A percentile compares a stretch with the other conserved stretches of the same genome.
phyloP scores from a whole-genome alignment of 1,284 basidiomycete genomes.

The Trametes hirsuta region DNA sequence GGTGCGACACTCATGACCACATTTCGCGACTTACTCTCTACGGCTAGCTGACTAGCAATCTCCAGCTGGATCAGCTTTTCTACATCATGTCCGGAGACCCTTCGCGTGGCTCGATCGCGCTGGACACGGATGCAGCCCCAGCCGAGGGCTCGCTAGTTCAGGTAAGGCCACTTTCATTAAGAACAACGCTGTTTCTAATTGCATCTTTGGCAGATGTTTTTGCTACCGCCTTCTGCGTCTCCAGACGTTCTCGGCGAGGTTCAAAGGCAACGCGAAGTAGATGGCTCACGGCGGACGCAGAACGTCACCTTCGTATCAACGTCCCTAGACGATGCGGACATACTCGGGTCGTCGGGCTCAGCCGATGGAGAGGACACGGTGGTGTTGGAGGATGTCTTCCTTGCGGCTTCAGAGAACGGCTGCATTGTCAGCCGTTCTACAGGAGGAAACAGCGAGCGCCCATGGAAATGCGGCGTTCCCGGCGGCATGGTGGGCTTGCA shows the following conservation, averaged over 20 bases:
- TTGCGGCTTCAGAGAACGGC: slow-evolving; percentile 64
- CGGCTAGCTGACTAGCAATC: background rate
- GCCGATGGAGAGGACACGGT: slow-evolving; percentile 18
- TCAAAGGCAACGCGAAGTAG: background rate
- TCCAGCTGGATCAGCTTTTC: slow-evolving; percentile 50
- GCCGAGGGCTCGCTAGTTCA: slow-evolving; percentile 60
- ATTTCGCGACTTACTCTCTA: no score
- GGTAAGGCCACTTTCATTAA: slow-evolving; percentile 40
- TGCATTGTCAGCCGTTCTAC: slow-evolving; percentile 39
- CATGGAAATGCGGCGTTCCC: slow-evolving; percentile 46
- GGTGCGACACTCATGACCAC: slow-evolving; percentile 23
- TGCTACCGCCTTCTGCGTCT: slow-evolving; percentile 5
- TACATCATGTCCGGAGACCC: slow-evolving; percentile 81
- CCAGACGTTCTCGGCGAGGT: slow-evolving; percentile 9
- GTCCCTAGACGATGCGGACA: slow-evolving; percentile 18
- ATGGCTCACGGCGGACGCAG: background rate
- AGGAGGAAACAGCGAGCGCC: slow-evolving; percentile 18
- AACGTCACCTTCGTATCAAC: slow-evolving; percentile 20
- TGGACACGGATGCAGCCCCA: slow-evolving; percentile 68
- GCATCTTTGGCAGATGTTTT: slow-evolving; percentile 9
- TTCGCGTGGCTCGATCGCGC: slow-evolving; percentile 71
- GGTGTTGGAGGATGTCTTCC: slow-evolving; percentile 45
- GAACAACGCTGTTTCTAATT: slow-evolving; percentile 8
- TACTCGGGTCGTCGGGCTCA: background rate
- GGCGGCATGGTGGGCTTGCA: slow-evolving; percentile 15